Evolutionary conservation across 192 early-diverging fungal genomes (phyloP).

Genomic region (Backusella mclennaniae): DNA sequence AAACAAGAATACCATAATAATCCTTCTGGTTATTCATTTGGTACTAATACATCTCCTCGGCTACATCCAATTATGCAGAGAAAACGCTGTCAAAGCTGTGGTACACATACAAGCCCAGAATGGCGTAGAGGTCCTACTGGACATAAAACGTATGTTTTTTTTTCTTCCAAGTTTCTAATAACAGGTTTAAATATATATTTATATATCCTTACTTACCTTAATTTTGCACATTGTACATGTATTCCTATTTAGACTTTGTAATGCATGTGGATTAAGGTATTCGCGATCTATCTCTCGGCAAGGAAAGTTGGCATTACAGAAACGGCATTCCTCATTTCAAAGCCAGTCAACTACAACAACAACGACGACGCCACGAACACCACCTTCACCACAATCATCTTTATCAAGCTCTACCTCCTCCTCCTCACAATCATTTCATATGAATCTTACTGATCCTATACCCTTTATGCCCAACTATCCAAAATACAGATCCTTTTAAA

Average conservation of each 20-base stretch:
- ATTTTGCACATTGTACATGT: not conserved
- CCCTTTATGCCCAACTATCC: not conserved
- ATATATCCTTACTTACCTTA: too few relatives aligned
- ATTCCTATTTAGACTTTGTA: conserved; percentile 29
- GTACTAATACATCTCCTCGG: not conserved
- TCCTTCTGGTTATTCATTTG: not conserved
- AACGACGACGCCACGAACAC: not conserved
- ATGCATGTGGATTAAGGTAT: conserved; percentile 37
- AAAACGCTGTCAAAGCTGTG: conserved; percentile 34
- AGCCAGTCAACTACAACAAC: conserved; percentile 8
- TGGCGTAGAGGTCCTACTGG: conserved; percentile 37
- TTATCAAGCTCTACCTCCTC: not conserved
- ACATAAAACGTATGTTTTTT: conserved; percentile 36
- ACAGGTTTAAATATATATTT: not conserved
- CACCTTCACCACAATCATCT: conserved; percentile 1
- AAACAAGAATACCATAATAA: not conserved
- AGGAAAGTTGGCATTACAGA: conserved; percentile 15
- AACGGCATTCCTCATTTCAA: conserved; percentile 7
- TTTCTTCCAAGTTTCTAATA: not conserved
- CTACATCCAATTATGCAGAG: not conserved
- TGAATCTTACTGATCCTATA: not conserved
- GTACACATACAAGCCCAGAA: conserved; percentile 31
- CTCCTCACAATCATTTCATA: not conserved
- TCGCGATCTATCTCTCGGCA: conserved; percentile 33
- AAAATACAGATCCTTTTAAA: conserved; percentile 2